These are phyloP conservation scores for Pseudoneurospora amorphoporcata DNA, from an alignment of 495 filamentous ascomycete species.

Conservation along the genomic window DNA sequence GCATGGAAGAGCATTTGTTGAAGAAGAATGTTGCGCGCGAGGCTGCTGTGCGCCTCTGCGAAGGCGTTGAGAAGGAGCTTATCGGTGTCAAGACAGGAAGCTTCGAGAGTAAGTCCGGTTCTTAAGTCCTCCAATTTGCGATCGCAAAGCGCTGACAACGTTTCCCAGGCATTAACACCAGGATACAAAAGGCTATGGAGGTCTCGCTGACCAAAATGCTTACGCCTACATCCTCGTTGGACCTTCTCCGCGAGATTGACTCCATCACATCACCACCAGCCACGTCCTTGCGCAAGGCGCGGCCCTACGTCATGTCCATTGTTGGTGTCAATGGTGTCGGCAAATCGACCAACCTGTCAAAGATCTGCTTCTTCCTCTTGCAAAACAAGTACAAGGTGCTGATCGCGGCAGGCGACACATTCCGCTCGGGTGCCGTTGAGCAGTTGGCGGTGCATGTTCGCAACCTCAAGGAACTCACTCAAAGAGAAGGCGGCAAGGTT, in stretches of 20 bases:
- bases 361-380: slow-evolving; percentile 93
- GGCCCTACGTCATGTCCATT: slow-evolving; percentile 94
- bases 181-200: slow-evolving; percentile 76
- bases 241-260: slow-evolving; percentile 87
- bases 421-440: slow-evolving; percentile 94
- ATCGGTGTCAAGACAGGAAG: slow-evolving; percentile 83
- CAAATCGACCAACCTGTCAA: slow-evolving; percentile 92
- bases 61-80: slow-evolving; percentile 80
- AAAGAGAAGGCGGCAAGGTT: slow-evolving; percentile 70
- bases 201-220: slow-evolving; percentile 86
- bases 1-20: slow-evolving; percentile 90
- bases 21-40: slow-evolving; percentile 95
- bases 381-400: slow-evolving; percentile 96
- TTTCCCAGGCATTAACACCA: slow-evolving; percentile 56
- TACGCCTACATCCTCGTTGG: slow-evolving; percentile 87
- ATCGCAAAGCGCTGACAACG: slow-evolving; percentile 1
- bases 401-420: slow-evolving; percentile 92
- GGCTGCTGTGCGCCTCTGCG: slow-evolving; percentile 83
- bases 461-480: slow-evolving; percentile 76
- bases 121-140: not conserved
- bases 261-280: slow-evolving; percentile 55
- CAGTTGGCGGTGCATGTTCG: slow-evolving; percentile 89
- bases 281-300: slow-evolving; percentile 42
- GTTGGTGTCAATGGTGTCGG: slow-evolving; percentile 97
- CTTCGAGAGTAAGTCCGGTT: slow-evolving; percentile 62